phyloP scores from a whole-genome alignment of 2,329 filamentous ascomycete genomes.

The Fusarium nurragi region DNA sequence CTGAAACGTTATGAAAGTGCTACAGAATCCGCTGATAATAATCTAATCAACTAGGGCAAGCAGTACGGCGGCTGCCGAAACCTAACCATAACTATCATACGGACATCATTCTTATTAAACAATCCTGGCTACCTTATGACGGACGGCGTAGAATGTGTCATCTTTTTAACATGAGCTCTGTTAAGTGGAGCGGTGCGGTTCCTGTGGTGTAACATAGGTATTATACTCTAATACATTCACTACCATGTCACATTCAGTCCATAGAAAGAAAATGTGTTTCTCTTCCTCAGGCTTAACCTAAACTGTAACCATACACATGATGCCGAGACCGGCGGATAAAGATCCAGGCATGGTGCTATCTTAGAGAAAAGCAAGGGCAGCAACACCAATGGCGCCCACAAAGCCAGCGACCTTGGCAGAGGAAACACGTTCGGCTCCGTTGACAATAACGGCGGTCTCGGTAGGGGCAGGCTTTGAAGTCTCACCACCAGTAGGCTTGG shows the following conservation, averaged over 20 bases:
- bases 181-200: no score
- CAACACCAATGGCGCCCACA: slow-evolving; percentile 4
- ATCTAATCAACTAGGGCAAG: neutral
- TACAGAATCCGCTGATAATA: neutral
- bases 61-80: neutral
- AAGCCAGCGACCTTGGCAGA: neutral
- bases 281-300: no score
- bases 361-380: slow-evolving; percentile 8
- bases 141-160: no score
- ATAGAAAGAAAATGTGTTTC: no score
- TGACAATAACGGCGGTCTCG: slow-evolving; percentile 11
- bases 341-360: no score
- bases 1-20: no score
- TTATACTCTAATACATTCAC: no score
- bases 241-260: no score
- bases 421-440: slow-evolving; percentile 1
- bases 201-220: no score
- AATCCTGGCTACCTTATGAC: neutral
- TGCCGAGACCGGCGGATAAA: no score
- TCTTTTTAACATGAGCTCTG: no score
- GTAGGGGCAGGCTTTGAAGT: neutral
- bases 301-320: no score
- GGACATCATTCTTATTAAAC: neutral
- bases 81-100: neutral
- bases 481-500: neutral